phyloP scores from a whole-genome alignment of 1,284 basidiomycete species.

The Spongiforma sp. region DNA sequence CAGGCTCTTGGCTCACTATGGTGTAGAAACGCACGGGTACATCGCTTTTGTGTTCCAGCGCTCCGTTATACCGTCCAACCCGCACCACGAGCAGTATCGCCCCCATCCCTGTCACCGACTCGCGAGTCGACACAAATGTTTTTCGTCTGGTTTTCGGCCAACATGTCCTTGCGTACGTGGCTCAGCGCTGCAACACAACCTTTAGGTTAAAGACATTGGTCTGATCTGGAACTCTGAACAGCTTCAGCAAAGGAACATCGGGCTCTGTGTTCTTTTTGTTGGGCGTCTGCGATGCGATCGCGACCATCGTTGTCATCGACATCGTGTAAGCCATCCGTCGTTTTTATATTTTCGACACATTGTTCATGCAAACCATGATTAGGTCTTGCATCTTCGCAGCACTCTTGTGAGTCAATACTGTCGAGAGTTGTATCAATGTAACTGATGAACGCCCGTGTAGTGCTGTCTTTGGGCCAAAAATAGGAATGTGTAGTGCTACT shows the following conservation, averaged over 20 bases:
- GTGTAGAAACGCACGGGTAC: conserved; percentile 45
- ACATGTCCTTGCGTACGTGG: conserved; percentile 58
- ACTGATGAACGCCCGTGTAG: conserved; percentile 33
- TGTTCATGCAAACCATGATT: not conserved
- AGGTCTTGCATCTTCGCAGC: conserved; percentile 48
- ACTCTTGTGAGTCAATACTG: conserved; percentile 54
- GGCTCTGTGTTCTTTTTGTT: conserved; percentile 65
- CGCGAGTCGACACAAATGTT: conserved; percentile 65
- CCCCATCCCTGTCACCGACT: conserved; percentile 51
- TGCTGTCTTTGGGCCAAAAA: conserved; percentile 62
- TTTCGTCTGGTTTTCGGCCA: conserved; percentile 68
- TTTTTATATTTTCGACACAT: not conserved
- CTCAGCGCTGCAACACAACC: too few species aligned
- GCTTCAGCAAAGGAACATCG: conserved; percentile 59
- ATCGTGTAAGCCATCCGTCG: conserved; percentile 44
- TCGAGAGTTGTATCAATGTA: not conserved
- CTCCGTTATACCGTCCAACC: not conserved
- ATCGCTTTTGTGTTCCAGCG: conserved; percentile 9
- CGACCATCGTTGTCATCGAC: conserved; percentile 59
- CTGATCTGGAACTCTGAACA: conserved; percentile 20
- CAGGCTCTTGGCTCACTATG: conserved; percentile 29
- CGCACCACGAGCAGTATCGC: conserved; percentile 46
- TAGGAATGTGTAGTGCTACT: too few species aligned
- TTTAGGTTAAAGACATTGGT: not conserved
- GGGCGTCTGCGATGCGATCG: conserved; percentile 54